Base-by-base conservation (phyloP, 129 eudicot genomes). In the Arctium minus region DNA sequence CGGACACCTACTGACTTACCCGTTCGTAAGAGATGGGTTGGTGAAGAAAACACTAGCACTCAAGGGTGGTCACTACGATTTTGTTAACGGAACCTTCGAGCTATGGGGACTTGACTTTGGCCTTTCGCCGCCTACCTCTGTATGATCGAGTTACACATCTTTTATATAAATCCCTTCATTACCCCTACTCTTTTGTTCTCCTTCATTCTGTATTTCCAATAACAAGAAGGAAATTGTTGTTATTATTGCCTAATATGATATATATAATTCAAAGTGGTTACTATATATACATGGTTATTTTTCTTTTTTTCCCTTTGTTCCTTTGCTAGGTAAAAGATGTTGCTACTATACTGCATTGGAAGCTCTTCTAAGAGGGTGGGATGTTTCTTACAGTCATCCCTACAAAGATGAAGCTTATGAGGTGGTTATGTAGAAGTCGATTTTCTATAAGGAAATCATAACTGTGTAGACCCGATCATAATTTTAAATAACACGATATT, bases 21-120 rank as follows among this genome's bases (percentile, higher is more conserved):
- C 98, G 33, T 95, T 95, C 74, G 98, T 95, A 38, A 89, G 98
- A 79, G 92, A 92, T 0, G 98, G 97, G 10, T 79, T 95, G 86
- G 89, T 90, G 94, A 95, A 95, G 44, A 91, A 91, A 68, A 95
- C 97, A 27, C 88, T 95, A 27, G 97, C 94, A 18, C 84, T 95
- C 74, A 92, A 95, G 92, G 98, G 98, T 56, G 97, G 93, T 56
- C 86, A 95, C 87, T 95, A 95, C n/a, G 98, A 95, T 75, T 95
- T 95, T 62, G 90, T 95, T 50, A 95, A 92, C 11, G 98, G 98
- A 74, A 75, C 92, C 32, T 95, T 95, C 65, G 97, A 92, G 94
- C 94, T 95, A 33, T 95, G 98, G 98, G 92, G 87, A 70, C 98
- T 95, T 46, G 98, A 95, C 8, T 95, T 95, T 83, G 89, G 92